phyloP scores from a whole-genome alignment of 1,284 basidiomycete species.

The Puccinia horiana region DNA sequence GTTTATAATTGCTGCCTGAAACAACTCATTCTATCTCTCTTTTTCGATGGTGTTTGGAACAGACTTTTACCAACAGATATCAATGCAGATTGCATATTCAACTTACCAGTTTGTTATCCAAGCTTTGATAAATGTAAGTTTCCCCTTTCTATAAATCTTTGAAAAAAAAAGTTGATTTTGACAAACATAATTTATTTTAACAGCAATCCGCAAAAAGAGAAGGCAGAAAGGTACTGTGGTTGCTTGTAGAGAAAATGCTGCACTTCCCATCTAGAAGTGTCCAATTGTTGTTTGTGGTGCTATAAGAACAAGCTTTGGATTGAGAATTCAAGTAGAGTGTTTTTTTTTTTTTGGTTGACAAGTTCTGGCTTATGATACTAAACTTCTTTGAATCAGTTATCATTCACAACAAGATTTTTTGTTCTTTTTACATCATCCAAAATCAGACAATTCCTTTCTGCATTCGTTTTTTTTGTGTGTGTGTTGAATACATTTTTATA shows the following conservation, averaged over 20 bases:
- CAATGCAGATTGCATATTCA: conserved; percentile 41
- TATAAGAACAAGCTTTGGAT: too few relatives aligned
- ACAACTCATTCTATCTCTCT: neutral
- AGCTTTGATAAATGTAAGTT: conserved; percentile 17
- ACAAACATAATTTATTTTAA: neutral
- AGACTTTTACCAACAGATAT: conserved; percentile 22
- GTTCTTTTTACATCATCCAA: too few relatives aligned
- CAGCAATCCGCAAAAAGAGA: conserved; percentile 13
- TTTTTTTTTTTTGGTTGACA: too few relatives aligned
- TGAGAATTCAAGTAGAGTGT: too few relatives aligned
- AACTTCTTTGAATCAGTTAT: too few relatives aligned
- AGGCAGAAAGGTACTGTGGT: conserved; percentile 5
- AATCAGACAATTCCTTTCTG: too few relatives aligned
- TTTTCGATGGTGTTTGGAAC: too few relatives aligned
- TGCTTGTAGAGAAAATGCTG: neutral
- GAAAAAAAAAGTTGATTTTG: neutral
- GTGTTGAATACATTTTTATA: too few relatives aligned
- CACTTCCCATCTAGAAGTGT: conserved; percentile 8
- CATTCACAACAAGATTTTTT: too few relatives aligned
- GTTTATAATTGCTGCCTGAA: neutral
- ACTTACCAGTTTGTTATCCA: conserved; percentile 30
- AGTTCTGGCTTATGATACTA: too few relatives aligned
- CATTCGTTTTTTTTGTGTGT: too few relatives aligned
- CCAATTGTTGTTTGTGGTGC: too few relatives aligned
- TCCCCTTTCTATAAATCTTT: neutral